phyloP scores from a whole-genome alignment of 177 flowering plant genomes.

The Vitis hybrid region DNA sequence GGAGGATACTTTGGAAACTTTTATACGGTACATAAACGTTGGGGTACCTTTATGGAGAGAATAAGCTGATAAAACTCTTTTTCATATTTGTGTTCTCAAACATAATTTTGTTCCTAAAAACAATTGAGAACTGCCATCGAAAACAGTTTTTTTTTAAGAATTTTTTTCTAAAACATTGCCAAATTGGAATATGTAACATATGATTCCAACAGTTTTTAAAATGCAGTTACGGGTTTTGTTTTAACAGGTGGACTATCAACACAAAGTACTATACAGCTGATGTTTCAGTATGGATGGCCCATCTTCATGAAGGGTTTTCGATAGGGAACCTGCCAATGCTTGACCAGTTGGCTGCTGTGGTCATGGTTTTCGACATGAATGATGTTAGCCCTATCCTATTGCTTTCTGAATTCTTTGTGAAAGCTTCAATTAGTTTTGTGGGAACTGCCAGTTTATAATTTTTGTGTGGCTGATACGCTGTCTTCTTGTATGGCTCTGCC shows the following conservation, averaged over 20 bases:
- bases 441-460: background rate
- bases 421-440: background rate
- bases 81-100: too few species aligned
- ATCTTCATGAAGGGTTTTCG: slow-evolving; percentile 64
- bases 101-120: too few species aligned
- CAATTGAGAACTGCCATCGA: too few species aligned
- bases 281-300: slow-evolving; percentile 77
- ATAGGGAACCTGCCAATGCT: slow-evolving; percentile 34
- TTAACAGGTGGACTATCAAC: slow-evolving; percentile 76
- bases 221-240: background rate
- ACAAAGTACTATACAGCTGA: slow-evolving; percentile 92
- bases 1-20: too few species aligned
- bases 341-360: slow-evolving; percentile 59
- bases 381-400: slow-evolving; percentile 44
- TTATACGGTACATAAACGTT: too few species aligned
- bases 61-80: too few species aligned
- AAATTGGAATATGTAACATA: too few species aligned
- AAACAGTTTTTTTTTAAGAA: too few species aligned
- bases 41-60: too few species aligned
- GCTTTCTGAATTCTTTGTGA: background rate
- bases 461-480: background rate
- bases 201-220: too few species aligned
- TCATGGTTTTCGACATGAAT: slow-evolving; percentile 88
- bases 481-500: background rate
- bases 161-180: too few species aligned